Percentiles rank a stretch among this genome's conserved stretches.
Evolutionary conservation across 164 flowering plant species (phyloP).

Genomic region (Akebia trifoliata): DNA sequence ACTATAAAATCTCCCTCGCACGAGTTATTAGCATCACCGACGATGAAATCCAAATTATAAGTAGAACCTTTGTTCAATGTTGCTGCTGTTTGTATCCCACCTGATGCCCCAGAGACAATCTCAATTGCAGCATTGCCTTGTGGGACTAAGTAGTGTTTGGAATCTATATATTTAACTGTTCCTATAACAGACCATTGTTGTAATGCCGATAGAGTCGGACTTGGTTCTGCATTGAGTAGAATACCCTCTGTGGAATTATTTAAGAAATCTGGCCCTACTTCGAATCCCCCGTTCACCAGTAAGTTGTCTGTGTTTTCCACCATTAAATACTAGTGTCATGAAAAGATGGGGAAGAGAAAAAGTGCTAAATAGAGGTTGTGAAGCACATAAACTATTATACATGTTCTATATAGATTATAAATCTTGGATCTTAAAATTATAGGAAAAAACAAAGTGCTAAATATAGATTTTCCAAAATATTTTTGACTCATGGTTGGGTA

Average conservation of each 20-base stretch:
- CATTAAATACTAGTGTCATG: not conserved
- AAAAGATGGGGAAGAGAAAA: too few species aligned
- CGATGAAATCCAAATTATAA: slow-evolving; percentile 30
- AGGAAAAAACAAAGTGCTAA: too few species aligned
- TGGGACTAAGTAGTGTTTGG: slow-evolving; percentile 40
- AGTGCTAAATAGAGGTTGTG: too few species aligned
- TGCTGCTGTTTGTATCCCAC: slow-evolving; percentile 32
- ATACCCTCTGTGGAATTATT: slow-evolving; percentile 35
- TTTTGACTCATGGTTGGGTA: too few species aligned
- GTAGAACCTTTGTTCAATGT: slow-evolving; percentile 21
- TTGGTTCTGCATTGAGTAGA: slow-evolving; percentile 32
- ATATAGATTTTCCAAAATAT: too few species aligned
- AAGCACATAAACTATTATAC: too few species aligned
- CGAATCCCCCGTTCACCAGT: slow-evolving; percentile 39
- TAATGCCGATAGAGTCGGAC: slow-evolving; percentile 28
- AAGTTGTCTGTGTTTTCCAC: slow-evolving; percentile 19
- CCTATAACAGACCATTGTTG: slow-evolving; percentile 39
- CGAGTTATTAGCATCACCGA: slow-evolving; percentile 46
- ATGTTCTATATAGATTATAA: too few species aligned
- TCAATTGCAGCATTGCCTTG: slow-evolving; percentile 48
- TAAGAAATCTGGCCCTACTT: slow-evolving; percentile 36
- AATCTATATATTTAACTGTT: slow-evolving; percentile 44
- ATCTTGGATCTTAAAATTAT: too few species aligned
- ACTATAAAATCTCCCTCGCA: slow-evolving; percentile 36
- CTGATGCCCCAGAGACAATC: slow-evolving; percentile 28